Evolutionary conservation across 2,329 filamentous ascomycete genomes (phyloP).

Genomic region (Arthrinium phaeospermum): DNA sequence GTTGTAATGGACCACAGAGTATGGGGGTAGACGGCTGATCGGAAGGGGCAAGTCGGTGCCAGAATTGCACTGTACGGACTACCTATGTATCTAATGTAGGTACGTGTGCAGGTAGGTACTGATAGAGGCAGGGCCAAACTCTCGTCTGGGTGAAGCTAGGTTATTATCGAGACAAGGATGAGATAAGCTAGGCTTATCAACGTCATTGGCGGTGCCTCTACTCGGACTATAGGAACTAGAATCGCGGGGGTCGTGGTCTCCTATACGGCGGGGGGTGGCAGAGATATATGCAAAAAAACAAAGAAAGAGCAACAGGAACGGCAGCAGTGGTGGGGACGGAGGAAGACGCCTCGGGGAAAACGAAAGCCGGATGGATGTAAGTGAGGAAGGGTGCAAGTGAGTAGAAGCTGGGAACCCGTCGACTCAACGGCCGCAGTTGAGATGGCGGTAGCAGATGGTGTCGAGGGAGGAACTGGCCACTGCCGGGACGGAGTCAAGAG

Average conservation of each 20-base stretch:
- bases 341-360: neutral
- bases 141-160: conserved; percentile 42
- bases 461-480: neutral
- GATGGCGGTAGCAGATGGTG: neutral
- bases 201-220: conserved; percentile 51
- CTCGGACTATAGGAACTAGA: conserved; percentile 24
- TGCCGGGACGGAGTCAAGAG: neutral
- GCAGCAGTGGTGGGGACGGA: neutral
- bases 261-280: neutral
- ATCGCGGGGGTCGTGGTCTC: conserved; percentile 2
- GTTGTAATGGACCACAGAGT: conserved; percentile 2
- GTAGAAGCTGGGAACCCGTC: conserved; percentile 52
- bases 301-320: conserved; percentile 26
- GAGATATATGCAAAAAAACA: neutral
- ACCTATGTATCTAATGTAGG: neutral
- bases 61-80: conserved; percentile 5
- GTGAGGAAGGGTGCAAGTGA: conserved; percentile 44
- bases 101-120: neutral
- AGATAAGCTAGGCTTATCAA: conserved; percentile 65
- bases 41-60: neutral
- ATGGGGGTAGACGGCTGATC: neutral
- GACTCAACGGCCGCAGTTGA: conserved; percentile 1
- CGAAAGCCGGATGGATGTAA: conserved; percentile 21
- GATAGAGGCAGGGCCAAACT: neutral
- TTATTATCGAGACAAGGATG: conserved; percentile 58